A percentile compares a stretch with the other conserved stretches of the same genome.
These are phyloP conservation scores for Petasospora rhodanensis DNA, from an alignment of 1,139 yeast species.

Conservation along the genomic window DNA sequence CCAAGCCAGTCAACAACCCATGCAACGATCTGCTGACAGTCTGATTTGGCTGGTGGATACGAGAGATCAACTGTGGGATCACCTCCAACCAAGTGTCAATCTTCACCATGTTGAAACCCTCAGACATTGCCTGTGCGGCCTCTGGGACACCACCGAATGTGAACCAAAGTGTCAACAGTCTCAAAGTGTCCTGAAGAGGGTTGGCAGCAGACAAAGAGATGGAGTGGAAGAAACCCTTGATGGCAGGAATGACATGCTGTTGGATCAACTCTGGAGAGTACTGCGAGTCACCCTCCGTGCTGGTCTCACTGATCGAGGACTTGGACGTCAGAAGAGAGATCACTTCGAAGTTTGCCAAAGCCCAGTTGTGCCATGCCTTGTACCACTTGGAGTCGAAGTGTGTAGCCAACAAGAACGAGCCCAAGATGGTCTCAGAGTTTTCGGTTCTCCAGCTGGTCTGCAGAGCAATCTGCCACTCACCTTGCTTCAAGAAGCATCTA, in stretches of 20 bases:
- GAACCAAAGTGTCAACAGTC: conserved; percentile 91
- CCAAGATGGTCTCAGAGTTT: conserved; percentile 68
- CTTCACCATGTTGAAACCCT: conserved; percentile 85
- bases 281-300: conserved; percentile 27
- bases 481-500: conserved; percentile 93
- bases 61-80: conserved; percentile 90
- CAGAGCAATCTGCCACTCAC: conserved; percentile 93
- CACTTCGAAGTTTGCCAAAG: conserved; percentile 93
- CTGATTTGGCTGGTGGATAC: conserved; percentile 93
- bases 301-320: conserved; percentile 29
- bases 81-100: conserved; percentile 95
- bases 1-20: conserved; percentile 79
- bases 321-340: conserved; percentile 61
- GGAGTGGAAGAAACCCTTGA: conserved; percentile 92
- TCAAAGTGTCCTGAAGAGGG: conserved; percentile 86
- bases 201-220: conserved; percentile 83
- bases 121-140: conserved; percentile 86
- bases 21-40: conserved; percentile 76
- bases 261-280: conserved; percentile 61
- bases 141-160: conserved; percentile 91
- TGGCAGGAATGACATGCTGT: conserved; percentile 90
- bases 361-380: conserved; percentile 99
- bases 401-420: conserved; percentile 89
- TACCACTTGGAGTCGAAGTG: conserved; percentile 94
- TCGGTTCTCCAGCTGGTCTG: conserved; percentile 72